Conservation (phyloP, 2,329 filamentous ascomycete species). For the Trichocomaceae sp. region DNA sequence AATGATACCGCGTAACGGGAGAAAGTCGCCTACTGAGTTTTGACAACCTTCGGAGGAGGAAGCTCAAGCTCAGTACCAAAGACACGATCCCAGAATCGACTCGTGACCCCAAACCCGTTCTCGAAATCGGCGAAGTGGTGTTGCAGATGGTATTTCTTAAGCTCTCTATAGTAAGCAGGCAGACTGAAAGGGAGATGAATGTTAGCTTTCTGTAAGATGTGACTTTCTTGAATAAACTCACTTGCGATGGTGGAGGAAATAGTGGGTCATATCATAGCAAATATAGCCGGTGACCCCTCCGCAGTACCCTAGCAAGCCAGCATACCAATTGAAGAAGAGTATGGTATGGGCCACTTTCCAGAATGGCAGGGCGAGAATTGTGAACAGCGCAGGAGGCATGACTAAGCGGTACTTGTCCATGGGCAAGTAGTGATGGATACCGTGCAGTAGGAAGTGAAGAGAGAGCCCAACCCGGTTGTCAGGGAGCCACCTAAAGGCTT, state of each 20-base stretch:
- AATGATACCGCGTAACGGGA: background rate
- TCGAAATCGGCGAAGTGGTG: constrained; percentile 98
- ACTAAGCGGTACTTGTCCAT: constrained; percentile 97
- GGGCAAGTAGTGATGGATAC: constrained; percentile 96
- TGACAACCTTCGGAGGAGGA: constrained; percentile 30
- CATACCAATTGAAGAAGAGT: constrained; percentile 79
- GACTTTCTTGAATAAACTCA: constrained; percentile 35
- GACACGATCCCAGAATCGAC: constrained; percentile 86
- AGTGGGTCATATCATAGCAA: constrained; percentile 95
- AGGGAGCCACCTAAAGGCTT: constrained; percentile 63
- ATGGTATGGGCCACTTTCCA: constrained; percentile 81
- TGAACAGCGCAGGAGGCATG: constrained; percentile 88
- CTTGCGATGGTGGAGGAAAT: constrained; percentile 95
- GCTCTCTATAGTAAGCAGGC: constrained; percentile 76
- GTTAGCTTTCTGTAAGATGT: background rate
- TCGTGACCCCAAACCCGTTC: constrained; percentile 94
- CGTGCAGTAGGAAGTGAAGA: constrained; percentile 86
- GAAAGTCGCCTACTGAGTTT: constrained; percentile 26
- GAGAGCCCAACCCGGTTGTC: constrained; percentile 86
- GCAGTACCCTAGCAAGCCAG: constrained; percentile 70
- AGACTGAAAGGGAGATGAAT: constrained; percentile 45
- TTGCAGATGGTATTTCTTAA: constrained; percentile 96
- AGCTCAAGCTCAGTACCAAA: constrained; percentile 77
- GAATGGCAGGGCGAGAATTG: constrained; percentile 77
- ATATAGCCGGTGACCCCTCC: constrained; percentile 94